A percentile compares a stretch with the other conserved stretches of the same genome.
Conservation (phyloP, 805 yeast species). For the Saccharomycopsis guyanensis region DNA sequence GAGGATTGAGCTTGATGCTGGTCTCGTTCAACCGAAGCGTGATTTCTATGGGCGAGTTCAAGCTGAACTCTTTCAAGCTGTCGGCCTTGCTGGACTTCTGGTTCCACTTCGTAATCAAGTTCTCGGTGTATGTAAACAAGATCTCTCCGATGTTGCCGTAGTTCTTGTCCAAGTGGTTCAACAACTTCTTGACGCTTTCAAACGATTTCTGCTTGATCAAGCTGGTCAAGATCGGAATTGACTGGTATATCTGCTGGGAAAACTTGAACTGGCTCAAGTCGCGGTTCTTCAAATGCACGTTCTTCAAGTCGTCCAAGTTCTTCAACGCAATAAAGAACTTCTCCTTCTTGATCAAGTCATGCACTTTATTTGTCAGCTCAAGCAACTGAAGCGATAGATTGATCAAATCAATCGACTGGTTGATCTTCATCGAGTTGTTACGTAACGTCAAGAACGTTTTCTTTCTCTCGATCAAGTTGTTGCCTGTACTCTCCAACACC, state of each 20-base stretch:
- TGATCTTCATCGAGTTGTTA: slow-evolving; percentile 57
- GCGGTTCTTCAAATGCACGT: slow-evolving; percentile 60
- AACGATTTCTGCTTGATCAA: slow-evolving; percentile 71
- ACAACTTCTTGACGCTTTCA: slow-evolving; percentile 56
- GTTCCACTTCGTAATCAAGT: slow-evolving; percentile 57
- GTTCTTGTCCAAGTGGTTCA: slow-evolving; percentile 55
- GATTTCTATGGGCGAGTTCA: slow-evolving; percentile 81
- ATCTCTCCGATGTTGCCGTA: slow-evolving; percentile 39
- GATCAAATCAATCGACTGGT: slow-evolving; percentile 62
- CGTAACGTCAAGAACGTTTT: slow-evolving; percentile 51
- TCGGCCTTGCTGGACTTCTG: slow-evolving; percentile 30
- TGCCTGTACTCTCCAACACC: slow-evolving; percentile 56
- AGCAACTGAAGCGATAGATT: slow-evolving; percentile 71
- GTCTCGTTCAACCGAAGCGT: slow-evolving; percentile 53
- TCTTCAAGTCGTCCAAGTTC: slow-evolving; percentile 66
- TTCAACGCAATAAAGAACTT: slow-evolving; percentile 83
- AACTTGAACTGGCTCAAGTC: slow-evolving; percentile 64
- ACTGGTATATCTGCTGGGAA: slow-evolving; percentile 60
- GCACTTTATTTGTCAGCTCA: slow-evolving; percentile 79
- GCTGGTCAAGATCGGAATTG: slow-evolving; percentile 68
- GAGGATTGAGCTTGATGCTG: slow-evolving; percentile 38
- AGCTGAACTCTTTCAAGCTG: slow-evolving; percentile 45
- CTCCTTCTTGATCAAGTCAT: slow-evolving; percentile 66
- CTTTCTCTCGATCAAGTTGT: slow-evolving; percentile 55
- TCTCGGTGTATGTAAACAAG: slow-evolving; percentile 44